Percentiles rank a stretch among this genome's conserved stretches.
phyloP scores from a whole-genome alignment of 306 rosid genomes.

The Malus sylvestris region DNA sequence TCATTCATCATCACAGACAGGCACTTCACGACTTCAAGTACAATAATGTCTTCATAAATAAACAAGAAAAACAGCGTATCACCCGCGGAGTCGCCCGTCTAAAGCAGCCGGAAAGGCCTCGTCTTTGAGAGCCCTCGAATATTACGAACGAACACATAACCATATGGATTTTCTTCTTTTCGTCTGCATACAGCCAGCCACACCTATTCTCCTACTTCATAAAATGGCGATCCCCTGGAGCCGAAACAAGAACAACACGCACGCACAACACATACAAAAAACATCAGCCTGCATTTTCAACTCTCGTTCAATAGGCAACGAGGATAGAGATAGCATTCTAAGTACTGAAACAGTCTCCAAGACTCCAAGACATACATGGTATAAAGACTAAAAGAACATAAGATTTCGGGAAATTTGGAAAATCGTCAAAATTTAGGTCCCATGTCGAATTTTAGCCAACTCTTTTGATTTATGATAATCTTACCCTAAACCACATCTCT shows the following conservation, averaged over 20 bases:
- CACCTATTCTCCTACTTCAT: conserved; percentile 17
- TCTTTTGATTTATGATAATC: no score
- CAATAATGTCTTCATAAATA: not conserved
- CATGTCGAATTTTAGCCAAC: no score
- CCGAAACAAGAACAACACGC: not conserved
- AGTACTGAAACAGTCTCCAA: not conserved
- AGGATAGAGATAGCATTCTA: not conserved
- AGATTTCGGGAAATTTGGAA: not conserved
- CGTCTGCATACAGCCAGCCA: not conserved
- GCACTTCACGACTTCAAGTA: not conserved
- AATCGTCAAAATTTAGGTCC: no score
- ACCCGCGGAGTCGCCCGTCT: not conserved
- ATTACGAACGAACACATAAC: not conserved
- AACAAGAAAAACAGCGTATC: not conserved
- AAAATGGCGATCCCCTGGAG: conserved; percentile 25
- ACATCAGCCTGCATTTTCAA: not conserved
- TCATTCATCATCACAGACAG: not conserved
- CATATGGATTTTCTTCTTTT: not conserved
- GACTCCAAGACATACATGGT: not conserved
- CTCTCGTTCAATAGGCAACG: not conserved
- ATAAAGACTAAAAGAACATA: not conserved
- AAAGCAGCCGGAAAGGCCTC: not conserved
- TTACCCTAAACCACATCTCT: no score
- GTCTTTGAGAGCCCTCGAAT: not conserved
- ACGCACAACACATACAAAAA: not conserved